Percentiles rank a stretch among this genome's conserved stretches.
Conservation (phyloP, 2,329 filamentous ascomycete genomes). For the Fusarium beomiforme region DNA sequence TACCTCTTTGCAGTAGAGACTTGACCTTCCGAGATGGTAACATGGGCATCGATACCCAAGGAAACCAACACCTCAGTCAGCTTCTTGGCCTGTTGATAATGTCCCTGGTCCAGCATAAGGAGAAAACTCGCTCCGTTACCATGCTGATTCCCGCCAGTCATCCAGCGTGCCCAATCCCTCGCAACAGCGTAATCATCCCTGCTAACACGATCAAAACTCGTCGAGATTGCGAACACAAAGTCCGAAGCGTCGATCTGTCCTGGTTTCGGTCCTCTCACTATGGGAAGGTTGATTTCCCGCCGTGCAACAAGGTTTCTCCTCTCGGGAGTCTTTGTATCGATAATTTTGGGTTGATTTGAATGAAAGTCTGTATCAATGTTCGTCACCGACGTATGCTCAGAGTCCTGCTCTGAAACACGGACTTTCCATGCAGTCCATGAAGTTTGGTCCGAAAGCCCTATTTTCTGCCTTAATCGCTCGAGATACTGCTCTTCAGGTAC, state of each 20-base stretch:
- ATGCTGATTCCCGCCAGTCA: constrained; percentile 52
- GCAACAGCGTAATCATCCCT: constrained; percentile 53
- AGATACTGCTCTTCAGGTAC: constrained; percentile 49
- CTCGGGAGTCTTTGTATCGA: constrained; percentile 42
- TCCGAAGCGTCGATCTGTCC: constrained; percentile 52
- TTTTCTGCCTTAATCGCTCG: constrained; percentile 40
- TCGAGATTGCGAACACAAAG: constrained; percentile 56
- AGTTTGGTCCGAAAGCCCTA: constrained; percentile 46
- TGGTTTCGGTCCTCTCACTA: constrained; percentile 44
- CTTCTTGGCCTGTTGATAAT: constrained; percentile 45
- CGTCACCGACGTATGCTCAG: constrained; percentile 43
- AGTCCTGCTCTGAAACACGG: constrained; percentile 42
- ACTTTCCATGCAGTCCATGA: constrained; percentile 50
- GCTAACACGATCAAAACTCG: constrained; percentile 53
- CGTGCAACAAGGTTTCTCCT: constrained; percentile 42
- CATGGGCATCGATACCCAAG: constrained; percentile 53
- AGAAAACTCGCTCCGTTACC: constrained; percentile 57
- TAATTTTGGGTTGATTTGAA: constrained; percentile 41
- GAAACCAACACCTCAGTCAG: constrained; percentile 46
- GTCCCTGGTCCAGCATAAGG: constrained; percentile 54
- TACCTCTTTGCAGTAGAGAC: constrained; percentile 50
- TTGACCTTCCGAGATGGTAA: constrained; percentile 46
- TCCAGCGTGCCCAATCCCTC: constrained; percentile 57
- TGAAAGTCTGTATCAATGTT: constrained; percentile 46
- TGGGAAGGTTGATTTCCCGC: constrained; percentile 47